Conservation (phyloP, 106 monocot species). For the Alisma plantagoaquatica region DNA sequence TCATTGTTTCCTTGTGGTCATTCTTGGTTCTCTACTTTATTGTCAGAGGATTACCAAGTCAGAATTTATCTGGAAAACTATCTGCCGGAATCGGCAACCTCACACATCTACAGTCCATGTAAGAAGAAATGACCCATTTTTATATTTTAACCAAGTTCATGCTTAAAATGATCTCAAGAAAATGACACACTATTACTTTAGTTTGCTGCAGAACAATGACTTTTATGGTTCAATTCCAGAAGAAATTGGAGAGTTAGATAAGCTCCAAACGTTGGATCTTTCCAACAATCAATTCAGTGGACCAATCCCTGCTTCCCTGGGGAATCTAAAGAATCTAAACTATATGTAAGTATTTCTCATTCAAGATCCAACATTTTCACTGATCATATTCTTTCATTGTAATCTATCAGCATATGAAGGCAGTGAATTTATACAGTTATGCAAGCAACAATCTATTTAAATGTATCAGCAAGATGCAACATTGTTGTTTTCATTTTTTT, state of each 20-base stretch:
- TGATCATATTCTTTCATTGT: too few species aligned
- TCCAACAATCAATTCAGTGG: slow-evolving; percentile 21
- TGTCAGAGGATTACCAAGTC: slow-evolving; percentile 74
- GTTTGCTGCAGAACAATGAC: slow-evolving; percentile 23
- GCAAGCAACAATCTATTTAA: too few species aligned
- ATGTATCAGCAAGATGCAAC: too few species aligned
- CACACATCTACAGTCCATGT: slow-evolving; percentile 84
- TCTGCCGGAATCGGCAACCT: slow-evolving; percentile 85
- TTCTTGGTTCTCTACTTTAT: background rate
- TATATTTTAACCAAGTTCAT: too few species aligned
- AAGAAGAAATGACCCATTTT: slow-evolving; percentile 17
- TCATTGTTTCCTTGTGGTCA: background rate
- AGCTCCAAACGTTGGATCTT: slow-evolving; percentile 25
- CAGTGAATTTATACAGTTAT: too few species aligned
- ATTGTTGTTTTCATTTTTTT: too few species aligned
- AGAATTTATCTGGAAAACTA: slow-evolving; percentile 76
- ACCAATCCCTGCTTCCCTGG: slow-evolving; percentile 21
- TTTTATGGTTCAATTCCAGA: slow-evolving; percentile 18
- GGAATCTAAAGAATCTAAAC: slow-evolving; percentile 17
- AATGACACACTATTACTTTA: background rate
- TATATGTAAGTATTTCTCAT: slow-evolving; percentile 20
- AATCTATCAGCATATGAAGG: too few species aligned
- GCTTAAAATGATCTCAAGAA: too few species aligned
- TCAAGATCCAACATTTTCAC: too few species aligned
- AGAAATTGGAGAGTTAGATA: slow-evolving; percentile 19